Evolutionary conservation across 208 protist genomes (phyloP), one percentile per base, ranked within the genome.

Genomic region (Leptomonas seymouri): DNA sequence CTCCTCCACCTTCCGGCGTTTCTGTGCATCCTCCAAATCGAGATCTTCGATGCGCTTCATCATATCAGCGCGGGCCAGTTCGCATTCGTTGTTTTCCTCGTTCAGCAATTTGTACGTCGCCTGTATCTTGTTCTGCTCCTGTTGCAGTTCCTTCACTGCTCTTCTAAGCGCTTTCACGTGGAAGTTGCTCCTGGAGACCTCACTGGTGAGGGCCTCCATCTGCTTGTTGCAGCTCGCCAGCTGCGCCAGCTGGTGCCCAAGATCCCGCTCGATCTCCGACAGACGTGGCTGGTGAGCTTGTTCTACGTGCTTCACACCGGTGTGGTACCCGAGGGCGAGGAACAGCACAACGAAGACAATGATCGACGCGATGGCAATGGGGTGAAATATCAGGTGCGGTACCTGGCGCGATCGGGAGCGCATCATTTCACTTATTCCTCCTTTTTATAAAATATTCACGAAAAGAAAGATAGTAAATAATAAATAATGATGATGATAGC

Each of bases 301-400:
- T 21, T 78, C 70, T 5, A 46, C 54, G 8, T 71, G n/a, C 23
- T 12, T 45, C 12, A 71, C 71, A 28, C 82, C 79, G 39, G 27
- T 72, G 54, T 78, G 76, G 42, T 88, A 88, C 45, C 82, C 76
- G 18, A 80, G 36, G 8, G 69, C 67, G 50, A 85, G 72, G 28
- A 51, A 80, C 18, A 75, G 39, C 39, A 88, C 59, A 3, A 80
- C 11, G 41, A 71, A 39, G 50, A 81, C 28, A 0, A 82, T 49
- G 1, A 74, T 56, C 18, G 66, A 61, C 3, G 70, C 59, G 21
- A 82, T 30, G 51, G 74, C 54, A 42, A 78, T 67, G 18, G 76
- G 76, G 61, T 85, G 82, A 30, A 84, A 75, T 27, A 41, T 58
- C 41, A 70, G 66, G 23, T 45, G 50, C 12, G 44, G 46, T 20